Evolutionary conservation across 345 rosid genomes (phyloP).

Genomic region (Arabidopsis thaliana): DNA sequence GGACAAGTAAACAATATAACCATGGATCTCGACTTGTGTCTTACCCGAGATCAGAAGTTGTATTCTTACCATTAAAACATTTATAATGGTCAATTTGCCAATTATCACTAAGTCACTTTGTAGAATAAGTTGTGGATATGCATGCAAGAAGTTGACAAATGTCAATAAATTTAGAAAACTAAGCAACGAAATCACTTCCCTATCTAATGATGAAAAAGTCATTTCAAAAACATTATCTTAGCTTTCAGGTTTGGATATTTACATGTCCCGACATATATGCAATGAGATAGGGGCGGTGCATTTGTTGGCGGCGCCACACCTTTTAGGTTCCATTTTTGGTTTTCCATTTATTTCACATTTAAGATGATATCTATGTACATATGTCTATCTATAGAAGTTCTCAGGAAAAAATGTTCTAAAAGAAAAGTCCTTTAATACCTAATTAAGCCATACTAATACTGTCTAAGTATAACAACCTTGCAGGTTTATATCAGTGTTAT

Average conservation of each 20-base stretch:
- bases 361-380: neutral
- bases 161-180: neutral
- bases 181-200: conserved; percentile 14
- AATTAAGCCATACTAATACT: neutral
- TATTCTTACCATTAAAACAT: too few species aligned
- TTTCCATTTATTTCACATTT: neutral
- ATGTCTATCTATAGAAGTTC: neutral
- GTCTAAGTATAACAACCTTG: neutral
- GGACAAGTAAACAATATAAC: neutral
- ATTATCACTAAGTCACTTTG: neutral
- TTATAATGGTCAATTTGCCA: too few species aligned
- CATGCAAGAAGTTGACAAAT: neutral
- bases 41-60: too few species aligned
- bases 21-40: neutral
- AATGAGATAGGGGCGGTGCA: conserved; percentile 37
- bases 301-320: conserved; percentile 25
- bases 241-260: conserved; percentile 31
- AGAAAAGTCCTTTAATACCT: neutral
- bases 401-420: neutral
- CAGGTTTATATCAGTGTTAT: neutral
- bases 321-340: conserved; percentile 15
- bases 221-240: conserved; percentile 11
- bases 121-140: neutral
- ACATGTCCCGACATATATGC: conserved; percentile 19
- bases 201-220: conserved; percentile 20